Base-by-base conservation (phyloP, 2,329 filamentous ascomycete genomes). In the Phialophora tarda region DNA sequence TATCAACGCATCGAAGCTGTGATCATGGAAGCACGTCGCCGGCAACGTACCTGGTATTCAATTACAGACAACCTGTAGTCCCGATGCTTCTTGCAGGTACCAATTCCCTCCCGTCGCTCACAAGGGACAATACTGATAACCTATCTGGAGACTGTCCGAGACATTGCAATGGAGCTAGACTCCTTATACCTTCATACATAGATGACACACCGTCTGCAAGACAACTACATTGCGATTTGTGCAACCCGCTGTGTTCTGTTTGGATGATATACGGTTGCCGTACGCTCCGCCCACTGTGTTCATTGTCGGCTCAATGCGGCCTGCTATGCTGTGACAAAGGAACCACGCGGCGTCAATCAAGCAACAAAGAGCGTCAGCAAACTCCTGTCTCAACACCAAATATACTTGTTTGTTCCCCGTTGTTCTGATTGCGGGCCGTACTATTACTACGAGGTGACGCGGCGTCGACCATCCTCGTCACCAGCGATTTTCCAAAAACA, bases 1-100 rank as follows among this genome's bases (percentile, higher is more conserved):
- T n/a, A 48, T 61, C 17, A 59, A 28, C 3, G 61, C 62, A 11
- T 64, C 65, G 17, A 64, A 67, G 50, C 57, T 67, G 11, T 67
- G 51, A 66, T 55, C 4, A 7, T 14, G 21, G 11, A 51, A 51
- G 48, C 23, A 26, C 24, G 8, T 23, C 21, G 3, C 48, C 2
- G 23, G 4, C 48, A 51, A 6, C 17, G 17, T n/a, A 44, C 17
- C 17, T 44, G 38, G 14, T 8, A 11, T 44, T 7, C 38, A 21
- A n/a, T n/a, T 3, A n/a, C 17, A 17, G 14, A 44, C 14, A 44
- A n/a, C 17, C 14, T 21, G 38, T 8, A 21, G 38, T n/a, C 38
- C 38, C 6, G 17, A 8, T 44, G 6, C 38, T 44, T 7, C 38
- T 44, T n/a, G 38, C 17, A 8, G 17, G 17, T 1, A 44, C 2